These are phyloP conservation scores for Citeromyces hawaiiensis DNA, from an alignment of 1,139 yeast genomes.

Conservation along the genomic window DNA sequence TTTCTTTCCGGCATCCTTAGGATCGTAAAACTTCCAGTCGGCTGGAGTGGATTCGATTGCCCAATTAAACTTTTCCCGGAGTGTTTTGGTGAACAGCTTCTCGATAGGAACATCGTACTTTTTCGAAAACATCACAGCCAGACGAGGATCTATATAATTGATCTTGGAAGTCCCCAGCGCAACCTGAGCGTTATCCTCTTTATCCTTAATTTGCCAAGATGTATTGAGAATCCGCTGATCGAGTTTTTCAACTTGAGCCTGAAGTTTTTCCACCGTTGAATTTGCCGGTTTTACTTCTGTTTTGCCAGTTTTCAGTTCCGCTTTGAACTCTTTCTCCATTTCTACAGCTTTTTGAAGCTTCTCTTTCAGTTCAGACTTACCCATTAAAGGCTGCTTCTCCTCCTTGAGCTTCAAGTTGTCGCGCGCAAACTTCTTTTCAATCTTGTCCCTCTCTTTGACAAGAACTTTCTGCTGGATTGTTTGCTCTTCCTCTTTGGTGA, in stretches of 20 bases:
- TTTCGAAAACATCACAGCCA: constrained; percentile 83
- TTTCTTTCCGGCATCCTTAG: constrained; percentile 2
- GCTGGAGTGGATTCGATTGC: constrained; percentile 87
- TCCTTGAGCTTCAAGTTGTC: constrained; percentile 65
- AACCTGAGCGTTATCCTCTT: constrained; percentile 88
- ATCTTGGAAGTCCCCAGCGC: constrained; percentile 88
- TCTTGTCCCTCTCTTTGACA: constrained; percentile 49
- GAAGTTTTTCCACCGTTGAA: constrained; percentile 58
- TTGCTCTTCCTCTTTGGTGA: constrained; percentile 50
- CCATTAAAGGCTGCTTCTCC: constrained; percentile 39
- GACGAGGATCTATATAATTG: constrained; percentile 90
- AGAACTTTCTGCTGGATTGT: constrained; percentile 41
- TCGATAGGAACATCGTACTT: constrained; percentile 84
- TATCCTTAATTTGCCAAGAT: constrained; percentile 69
- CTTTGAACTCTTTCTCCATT: constrained; percentile 33
- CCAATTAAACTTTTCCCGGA: constrained; percentile 91
- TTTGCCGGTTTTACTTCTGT: constrained; percentile 37
- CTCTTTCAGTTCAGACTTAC: constrained; percentile 43
- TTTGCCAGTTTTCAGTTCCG: constrained; percentile 50
- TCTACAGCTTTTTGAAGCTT: constrained; percentile 48
- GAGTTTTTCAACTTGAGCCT: constrained; percentile 56
- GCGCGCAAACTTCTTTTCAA: constrained; percentile 48
- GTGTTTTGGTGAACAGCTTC: constrained; percentile 78
- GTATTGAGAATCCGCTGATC: constrained; percentile 63
- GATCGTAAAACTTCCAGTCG: constrained; percentile 61